Evolutionary conservation across 768 basidiomycete species (phyloP).

Genomic region (Amanita brunnescens): DNA sequence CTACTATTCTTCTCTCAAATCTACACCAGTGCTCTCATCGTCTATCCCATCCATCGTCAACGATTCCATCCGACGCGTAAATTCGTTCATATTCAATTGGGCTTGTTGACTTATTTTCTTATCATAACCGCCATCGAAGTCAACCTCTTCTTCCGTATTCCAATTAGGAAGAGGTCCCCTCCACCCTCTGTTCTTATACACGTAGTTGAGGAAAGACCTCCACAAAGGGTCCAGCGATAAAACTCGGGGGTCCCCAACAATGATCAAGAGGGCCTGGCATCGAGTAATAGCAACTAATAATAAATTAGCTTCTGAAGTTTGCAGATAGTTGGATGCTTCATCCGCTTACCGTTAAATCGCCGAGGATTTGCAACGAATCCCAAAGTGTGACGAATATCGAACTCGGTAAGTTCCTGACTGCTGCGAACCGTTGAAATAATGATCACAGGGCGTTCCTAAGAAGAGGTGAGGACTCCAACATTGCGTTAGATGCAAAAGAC

Average conservation of each 20-base stretch:
- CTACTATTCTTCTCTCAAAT: constrained; percentile 3
- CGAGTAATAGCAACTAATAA: constrained; percentile 55
- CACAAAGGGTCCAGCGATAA: constrained; percentile 56
- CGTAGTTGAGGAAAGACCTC: constrained; percentile 51
- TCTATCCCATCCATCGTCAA: constrained; percentile 12
- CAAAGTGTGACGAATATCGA: constrained; percentile 44
- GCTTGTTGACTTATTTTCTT: constrained; percentile 15
- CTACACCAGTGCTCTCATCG: constrained; percentile 13
- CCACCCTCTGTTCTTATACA: constrained; percentile 48
- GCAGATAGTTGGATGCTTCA: too few species aligned
- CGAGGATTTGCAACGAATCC: constrained; percentile 50
- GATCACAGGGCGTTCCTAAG: constrained; percentile 46
- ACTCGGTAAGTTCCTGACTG: constrained; percentile 38
- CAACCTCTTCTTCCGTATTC: constrained; percentile 29
- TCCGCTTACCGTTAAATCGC: constrained; percentile 44
- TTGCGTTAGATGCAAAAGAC: constrained; percentile 25
- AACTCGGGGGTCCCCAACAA: constrained; percentile 53
- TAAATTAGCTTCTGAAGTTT: too few species aligned
- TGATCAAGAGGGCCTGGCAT: constrained; percentile 52
- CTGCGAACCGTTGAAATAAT: constrained; percentile 54
- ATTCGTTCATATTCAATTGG: constrained; percentile 25
- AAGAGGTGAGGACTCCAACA: constrained; percentile 17
- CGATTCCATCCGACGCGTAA: constrained; percentile 21
- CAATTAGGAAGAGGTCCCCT: constrained; percentile 35
- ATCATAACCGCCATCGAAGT: constrained; percentile 17